A percentile compares a stretch with the other conserved stretches of the same genome.
These are phyloP conservation scores for Vachellia collinsii DNA, from an alignment of 306 rosid genomes.

Conservation along the genomic window DNA sequence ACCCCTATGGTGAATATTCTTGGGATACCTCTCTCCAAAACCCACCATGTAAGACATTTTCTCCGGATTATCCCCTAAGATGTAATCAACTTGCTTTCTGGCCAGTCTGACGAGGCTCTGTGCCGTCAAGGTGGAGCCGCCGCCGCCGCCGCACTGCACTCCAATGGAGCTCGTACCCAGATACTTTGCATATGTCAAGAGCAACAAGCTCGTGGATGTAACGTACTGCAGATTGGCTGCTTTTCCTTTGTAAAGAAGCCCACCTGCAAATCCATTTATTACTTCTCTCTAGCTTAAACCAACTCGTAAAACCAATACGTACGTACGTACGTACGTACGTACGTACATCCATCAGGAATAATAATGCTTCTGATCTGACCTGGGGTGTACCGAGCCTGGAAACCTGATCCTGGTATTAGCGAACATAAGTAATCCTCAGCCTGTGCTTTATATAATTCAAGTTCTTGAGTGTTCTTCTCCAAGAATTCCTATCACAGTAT, in stretches of 20 bases:
- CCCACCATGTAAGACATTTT: slow-evolving; percentile 86
- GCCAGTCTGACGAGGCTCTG: slow-evolving; percentile 57
- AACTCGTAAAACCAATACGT: background rate
- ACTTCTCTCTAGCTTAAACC: background rate
- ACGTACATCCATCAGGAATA: too few relatives aligned
- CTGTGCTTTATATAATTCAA: slow-evolving; percentile 72
- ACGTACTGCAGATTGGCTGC: slow-evolving; percentile 86
- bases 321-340: too few relatives aligned
- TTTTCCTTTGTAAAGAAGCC: slow-evolving; percentile 71
- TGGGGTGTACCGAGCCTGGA: slow-evolving; percentile 74
- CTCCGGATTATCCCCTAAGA: slow-evolving; percentile 72
- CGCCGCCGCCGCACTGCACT: slow-evolving; percentile 52
- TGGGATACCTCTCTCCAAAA: slow-evolving; percentile 70
- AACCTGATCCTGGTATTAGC: slow-evolving; percentile 63
- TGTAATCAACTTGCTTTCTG: slow-evolving; percentile 80
- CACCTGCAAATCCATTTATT: slow-evolving; percentile 49
- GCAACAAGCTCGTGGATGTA: slow-evolving; percentile 64
- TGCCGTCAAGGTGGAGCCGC: slow-evolving; percentile 48
- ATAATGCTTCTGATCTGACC: slow-evolving; percentile 42
- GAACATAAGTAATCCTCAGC: slow-evolving; percentile 83
- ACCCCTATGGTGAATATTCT: slow-evolving; percentile 72
- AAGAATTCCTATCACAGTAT: slow-evolving; percentile 37
- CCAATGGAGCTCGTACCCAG: slow-evolving; percentile 35
- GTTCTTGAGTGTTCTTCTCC: slow-evolving; percentile 53
- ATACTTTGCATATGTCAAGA: slow-evolving; percentile 65